A percentile compares a stretch with the other conserved stretches of the same genome.
phyloP scores from a whole-genome alignment of 176 grass and related monocot genomes.

The Carex scoparia region DNA sequence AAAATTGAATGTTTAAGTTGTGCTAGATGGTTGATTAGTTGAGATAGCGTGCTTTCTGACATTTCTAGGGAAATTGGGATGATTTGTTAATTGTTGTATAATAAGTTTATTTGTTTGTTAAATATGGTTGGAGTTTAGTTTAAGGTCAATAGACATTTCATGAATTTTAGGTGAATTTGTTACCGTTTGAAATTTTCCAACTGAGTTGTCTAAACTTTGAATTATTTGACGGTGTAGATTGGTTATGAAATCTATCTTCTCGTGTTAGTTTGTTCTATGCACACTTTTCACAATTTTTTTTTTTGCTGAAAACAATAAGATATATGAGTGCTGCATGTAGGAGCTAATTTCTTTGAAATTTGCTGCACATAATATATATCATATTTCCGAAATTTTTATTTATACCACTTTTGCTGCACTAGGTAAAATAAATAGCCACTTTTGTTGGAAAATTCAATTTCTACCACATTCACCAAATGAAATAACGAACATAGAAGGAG shows the following conservation, averaged over 20 bases:
- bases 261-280: not conserved
- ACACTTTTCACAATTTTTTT: not conserved
- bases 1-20: not conserved
- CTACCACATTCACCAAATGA: too few relatives aligned
- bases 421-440: too few relatives aligned
- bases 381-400: too few relatives aligned
- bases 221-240: constrained; percentile 2
- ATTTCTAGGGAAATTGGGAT: not conserved
- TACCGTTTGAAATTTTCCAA: not conserved
- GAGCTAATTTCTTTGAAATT: not conserved
- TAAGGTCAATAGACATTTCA: not conserved
- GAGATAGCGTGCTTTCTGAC: constrained; percentile 4
- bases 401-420: too few relatives aligned
- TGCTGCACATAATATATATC: not conserved
- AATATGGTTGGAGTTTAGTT: not conserved
- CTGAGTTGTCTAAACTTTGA: not conserved
- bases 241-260: not conserved
- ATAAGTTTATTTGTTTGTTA: not conserved
- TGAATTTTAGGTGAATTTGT: not conserved
- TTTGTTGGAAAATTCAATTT: too few relatives aligned
- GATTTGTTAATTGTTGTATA: constrained; percentile 7
- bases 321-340: not conserved
- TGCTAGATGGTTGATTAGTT: not conserved
- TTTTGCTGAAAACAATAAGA: not conserved
- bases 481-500: too few relatives aligned